A percentile compares a stretch with the other conserved stretches of the same genome.
Evolutionary conservation across 768 basidiomycete genomes (phyloP).

Genomic region (Panaeolus papilionaceus): DNA sequence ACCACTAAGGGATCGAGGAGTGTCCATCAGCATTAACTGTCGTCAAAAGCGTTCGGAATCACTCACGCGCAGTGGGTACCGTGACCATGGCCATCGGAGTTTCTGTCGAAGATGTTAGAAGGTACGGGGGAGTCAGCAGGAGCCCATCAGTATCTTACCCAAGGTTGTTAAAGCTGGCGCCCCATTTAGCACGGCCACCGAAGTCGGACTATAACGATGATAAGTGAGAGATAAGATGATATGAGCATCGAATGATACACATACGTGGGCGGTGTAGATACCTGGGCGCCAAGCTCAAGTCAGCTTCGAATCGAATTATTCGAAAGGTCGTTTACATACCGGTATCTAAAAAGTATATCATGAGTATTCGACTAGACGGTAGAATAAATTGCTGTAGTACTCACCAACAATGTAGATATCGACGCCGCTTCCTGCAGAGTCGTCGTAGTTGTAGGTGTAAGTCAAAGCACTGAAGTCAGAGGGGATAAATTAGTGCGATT

Average conservation of each 20-base stretch:
- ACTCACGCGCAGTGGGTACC: constrained; percentile 47
- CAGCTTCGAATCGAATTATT: background rate
- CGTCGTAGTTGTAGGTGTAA: constrained; percentile 39
- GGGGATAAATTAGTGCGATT: no score
- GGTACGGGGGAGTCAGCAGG: constrained; percentile 11
- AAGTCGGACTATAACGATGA: constrained; percentile 37
- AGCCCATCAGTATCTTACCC: background rate
- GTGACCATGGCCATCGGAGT: constrained; percentile 48
- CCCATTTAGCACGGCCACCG: constrained; percentile 49
- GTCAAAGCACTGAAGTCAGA: constrained; percentile 22
- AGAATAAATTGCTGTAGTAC: constrained; percentile 3
- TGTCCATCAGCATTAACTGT: background rate
- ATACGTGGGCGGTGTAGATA: constrained; percentile 31
- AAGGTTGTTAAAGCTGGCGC: constrained; percentile 40
- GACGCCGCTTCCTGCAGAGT: constrained; percentile 39
- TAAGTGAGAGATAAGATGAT: background rate
- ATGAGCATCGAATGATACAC: constrained; percentile 13
- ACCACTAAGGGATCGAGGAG: constrained; percentile 23
- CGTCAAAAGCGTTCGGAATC: background rate
- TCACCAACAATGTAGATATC: constrained; percentile 50
- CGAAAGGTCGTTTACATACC: constrained; percentile 24
- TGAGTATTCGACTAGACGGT: no score
- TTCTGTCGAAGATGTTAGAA: constrained; percentile 2
- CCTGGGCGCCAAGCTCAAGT: constrained; percentile 22
- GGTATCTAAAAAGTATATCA: constrained; percentile 22